A percentile compares a stretch with the other conserved stretches of the same genome.
These are phyloP conservation scores for Hanseniaspora hatyaiensis DNA, from an alignment of 805 yeast species.

Conservation along the genomic window DNA sequence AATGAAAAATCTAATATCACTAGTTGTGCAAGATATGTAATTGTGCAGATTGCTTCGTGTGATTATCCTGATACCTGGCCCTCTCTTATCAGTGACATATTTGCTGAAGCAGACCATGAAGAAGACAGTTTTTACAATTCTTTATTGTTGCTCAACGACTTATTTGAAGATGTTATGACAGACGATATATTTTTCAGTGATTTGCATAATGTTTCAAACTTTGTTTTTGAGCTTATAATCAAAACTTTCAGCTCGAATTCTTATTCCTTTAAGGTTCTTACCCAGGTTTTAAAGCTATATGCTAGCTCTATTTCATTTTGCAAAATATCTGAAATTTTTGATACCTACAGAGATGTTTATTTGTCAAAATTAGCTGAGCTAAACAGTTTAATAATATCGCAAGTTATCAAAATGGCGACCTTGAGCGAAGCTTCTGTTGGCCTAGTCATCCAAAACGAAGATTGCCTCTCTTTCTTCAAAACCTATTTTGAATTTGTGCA, in stretches of 20 bases:
- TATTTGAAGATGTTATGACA: slow-evolving; percentile 74
- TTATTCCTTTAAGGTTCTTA: slow-evolving; percentile 21
- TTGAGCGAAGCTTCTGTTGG: too few species aligned
- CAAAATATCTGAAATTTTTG: background rate
- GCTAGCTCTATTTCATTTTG: slow-evolving; percentile 1
- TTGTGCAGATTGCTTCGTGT: slow-evolving; percentile 73
- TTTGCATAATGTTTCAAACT: slow-evolving; percentile 41
- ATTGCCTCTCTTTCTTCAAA: background rate
- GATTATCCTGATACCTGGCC: slow-evolving; percentile 99
- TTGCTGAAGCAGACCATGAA: background rate
- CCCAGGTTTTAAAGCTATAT: slow-evolving; percentile 4
- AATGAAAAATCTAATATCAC: slow-evolving; percentile 48
- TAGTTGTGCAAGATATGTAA: slow-evolving; percentile 56
- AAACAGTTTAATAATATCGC: background rate
- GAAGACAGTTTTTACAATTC: slow-evolving; percentile 31
- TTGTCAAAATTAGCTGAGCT: background rate
- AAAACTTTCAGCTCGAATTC: slow-evolving; percentile 24
- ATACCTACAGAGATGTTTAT: background rate
- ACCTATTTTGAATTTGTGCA: slow-evolving; percentile 29
- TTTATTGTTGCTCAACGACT: slow-evolving; percentile 52
- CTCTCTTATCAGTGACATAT: slow-evolving; percentile 38
- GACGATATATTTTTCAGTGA: slow-evolving; percentile 78
- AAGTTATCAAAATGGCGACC: too few species aligned
- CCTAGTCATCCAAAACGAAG: background rate
- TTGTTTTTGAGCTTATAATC: slow-evolving; percentile 42